Conservation (phyloP, 441 rosid genomes). For the Breynia disticha region DNA sequence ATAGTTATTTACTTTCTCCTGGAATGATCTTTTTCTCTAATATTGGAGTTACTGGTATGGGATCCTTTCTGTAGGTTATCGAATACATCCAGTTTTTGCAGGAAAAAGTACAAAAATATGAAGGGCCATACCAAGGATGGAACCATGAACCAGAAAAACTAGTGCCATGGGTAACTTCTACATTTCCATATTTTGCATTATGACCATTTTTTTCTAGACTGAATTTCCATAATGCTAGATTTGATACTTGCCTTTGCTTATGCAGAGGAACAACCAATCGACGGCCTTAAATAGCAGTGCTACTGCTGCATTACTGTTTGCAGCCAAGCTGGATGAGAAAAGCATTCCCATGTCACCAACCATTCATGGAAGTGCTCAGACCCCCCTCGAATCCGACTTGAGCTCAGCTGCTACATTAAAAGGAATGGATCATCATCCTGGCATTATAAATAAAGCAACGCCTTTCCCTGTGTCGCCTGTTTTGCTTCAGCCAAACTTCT, state of each 20-base stretch:
- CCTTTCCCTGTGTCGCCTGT: slow-evolving; percentile 56
- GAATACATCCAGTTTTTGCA: slow-evolving; percentile 88
- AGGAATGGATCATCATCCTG: slow-evolving; percentile 25
- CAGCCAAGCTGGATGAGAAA: slow-evolving; percentile 57
- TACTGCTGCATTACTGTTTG: slow-evolving; percentile 29
- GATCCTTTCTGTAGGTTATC: slow-evolving; percentile 47
- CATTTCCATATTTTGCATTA: slow-evolving; percentile 2
- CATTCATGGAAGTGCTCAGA: slow-evolving; percentile 27
- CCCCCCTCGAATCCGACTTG: slow-evolving; percentile 31
- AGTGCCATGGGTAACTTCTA: slow-evolving; percentile 54
- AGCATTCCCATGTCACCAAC: slow-evolving; percentile 29
- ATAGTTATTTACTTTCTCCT: neutral
- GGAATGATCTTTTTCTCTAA: neutral
- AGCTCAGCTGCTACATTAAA: slow-evolving; percentile 28
- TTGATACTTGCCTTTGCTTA: slow-evolving; percentile 8
- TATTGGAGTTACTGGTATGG: slow-evolving; percentile 7
- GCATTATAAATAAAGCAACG: slow-evolving; percentile 24
- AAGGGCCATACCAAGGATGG: slow-evolving; percentile 67
- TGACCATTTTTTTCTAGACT: neutral
- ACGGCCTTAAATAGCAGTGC: slow-evolving; percentile 20
- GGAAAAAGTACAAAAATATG: slow-evolving; percentile 63
- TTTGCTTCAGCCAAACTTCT: slow-evolving; percentile 50
- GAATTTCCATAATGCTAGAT: neutral
- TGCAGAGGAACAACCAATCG: slow-evolving; percentile 58
- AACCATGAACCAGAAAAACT: slow-evolving; percentile 56